Evolutionary conservation across 495 filamentous ascomycete genomes (phyloP), one percentile per base, ranked within the genome.

Genomic region (Talaromyces nanjingensis): DNA sequence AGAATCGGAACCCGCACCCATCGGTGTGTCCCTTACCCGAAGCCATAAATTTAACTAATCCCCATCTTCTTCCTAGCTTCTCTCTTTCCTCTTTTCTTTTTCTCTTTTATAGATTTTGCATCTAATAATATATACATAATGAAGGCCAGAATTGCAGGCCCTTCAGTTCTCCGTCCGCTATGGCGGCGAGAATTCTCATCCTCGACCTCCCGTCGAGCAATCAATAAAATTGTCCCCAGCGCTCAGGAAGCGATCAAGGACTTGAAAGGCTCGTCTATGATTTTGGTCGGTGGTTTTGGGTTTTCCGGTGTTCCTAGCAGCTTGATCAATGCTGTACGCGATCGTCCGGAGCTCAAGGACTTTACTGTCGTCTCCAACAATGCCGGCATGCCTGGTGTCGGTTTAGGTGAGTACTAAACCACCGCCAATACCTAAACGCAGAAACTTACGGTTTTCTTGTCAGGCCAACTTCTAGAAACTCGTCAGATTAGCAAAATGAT

Each of bases 281-380:
- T 94, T 22, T 77, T 94, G 37, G 89, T 89, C 71, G 91, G 91
- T 63, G 91, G 91, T 14, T 94, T 94, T 72, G 91, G 91, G 56
- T 89, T 94, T 72, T 91, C 87, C 67, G 91, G 91, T 70, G 90
- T 93, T 53, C 90, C 91, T 6, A 89, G 91, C 73, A 92, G 90
- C 1, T 79, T 94, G 33, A 93, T 94, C 76, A 82, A 92, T 68
- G 87, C 88, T 67, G 84, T 93, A 29, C 79, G 88, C 59, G 85
- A 87, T 59, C 87, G 84, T 69, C 86, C 87, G 47, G 83, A 89
- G 31, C 85, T 93, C 72, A 89, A 75, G 12, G 83, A 85, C 59
- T 72, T 96, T 33, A 96, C 91, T 22, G 90, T 89, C 52, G 90
- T 94, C 65, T 94, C 91, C 60, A 96, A 96, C 80, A 96, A 96